Percentiles rank a stretch among this genome's conserved stretches.
phyloP scores from a whole-genome alignment of 768 basidiomycete genomes.

The Kwoniella shandongensis region DNA sequence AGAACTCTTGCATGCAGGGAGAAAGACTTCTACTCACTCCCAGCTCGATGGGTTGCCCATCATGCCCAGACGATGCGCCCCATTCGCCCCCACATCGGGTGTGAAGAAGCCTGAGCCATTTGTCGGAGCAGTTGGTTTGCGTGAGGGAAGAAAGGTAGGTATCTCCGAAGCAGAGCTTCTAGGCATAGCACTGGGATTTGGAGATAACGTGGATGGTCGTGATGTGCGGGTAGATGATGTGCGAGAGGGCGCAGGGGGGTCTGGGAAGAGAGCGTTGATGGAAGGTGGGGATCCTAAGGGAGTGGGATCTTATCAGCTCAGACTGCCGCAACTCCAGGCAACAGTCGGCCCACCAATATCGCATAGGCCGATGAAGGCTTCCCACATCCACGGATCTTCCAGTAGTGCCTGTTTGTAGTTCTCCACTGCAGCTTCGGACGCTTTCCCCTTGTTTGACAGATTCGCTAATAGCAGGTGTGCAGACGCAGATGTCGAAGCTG shows the following conservation, averaged over 20 bases:
- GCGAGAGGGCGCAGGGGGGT: conserved; percentile 27
- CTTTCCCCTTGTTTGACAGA: conserved; percentile 39
- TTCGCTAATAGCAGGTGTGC: conserved; percentile 28
- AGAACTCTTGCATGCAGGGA: background rate
- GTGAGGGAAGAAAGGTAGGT: conserved; percentile 28
- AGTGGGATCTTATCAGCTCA: conserved; percentile 4
- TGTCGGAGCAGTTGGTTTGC: conserved; percentile 7
- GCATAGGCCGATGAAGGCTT: conserved; percentile 50
- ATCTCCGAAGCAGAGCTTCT: conserved; percentile 43
- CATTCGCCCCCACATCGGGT: conserved; percentile 33
- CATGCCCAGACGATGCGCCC: conserved; percentile 26
- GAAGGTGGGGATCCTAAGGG: conserved; percentile 25
- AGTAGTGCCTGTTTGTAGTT: conserved; percentile 37
- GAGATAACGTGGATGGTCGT: conserved; percentile 34
- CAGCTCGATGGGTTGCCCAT: conserved; percentile 23
- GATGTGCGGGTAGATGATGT: conserved; percentile 19
- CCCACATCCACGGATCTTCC: conserved; percentile 52
- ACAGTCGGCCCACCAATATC: conserved; percentile 42
- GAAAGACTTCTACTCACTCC: conserved; percentile 27
- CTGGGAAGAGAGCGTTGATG: conserved; percentile 33
- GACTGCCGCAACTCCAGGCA: background rate
- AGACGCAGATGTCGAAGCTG: conserved; percentile 24
- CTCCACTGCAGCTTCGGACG: conserved; percentile 31
- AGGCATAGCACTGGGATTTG: conserved; percentile 38
- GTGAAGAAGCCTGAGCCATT: conserved; percentile 34